Evolutionary conservation across 345 rosid species (phyloP), one percentile per base, ranked within the genome.

Genomic region (Draba incana): DNA sequence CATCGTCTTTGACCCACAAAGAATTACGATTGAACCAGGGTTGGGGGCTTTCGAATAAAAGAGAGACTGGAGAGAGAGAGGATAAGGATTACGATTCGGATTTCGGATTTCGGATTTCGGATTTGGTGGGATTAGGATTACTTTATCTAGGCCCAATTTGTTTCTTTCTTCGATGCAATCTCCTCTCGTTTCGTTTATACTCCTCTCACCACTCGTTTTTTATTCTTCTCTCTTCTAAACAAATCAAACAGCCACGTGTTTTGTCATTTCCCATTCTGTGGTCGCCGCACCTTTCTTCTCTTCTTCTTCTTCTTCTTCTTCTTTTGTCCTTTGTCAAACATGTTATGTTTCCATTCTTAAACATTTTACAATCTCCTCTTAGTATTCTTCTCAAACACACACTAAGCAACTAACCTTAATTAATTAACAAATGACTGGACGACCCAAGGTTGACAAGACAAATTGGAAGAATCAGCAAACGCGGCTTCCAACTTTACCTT

Each of bases 21-120:
- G 55, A 63, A 46, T 79, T 69, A 75, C 75, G 84, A 83, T 62
- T 71, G 69, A 30, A 30, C 33, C 38, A 73, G 79, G 84, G 85
- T 75, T 64, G 69, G 55, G 43, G 43, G 30, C 46, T 48, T 4
- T 51, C 57, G 64, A 39, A 11, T 25, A 41, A 28, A 41, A 27
- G 51, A 66, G 41, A 66, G 25, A 15, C 20, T 9, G 31, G 13
- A 49, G 64, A 51, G n/a, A 52, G 28, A 64, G 53, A 43, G 77
- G 90, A 84, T 88, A 87, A 87, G 97, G 90, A 72, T 58, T 41
- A 87, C 95, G 90, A 72, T 58, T 41, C 76, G 84, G 86, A 86
- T 86, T 28, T 68, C 76, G 84, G 86, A 86, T 86, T 75, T 50
- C 84, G 72, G 8, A n/a, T n/a, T 35, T 68, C 78, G 85, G 86